Evolutionary conservation across 148 eudicot genomes (phyloP), one percentile per base, ranked within the genome.

Genomic region (Drosera capensis): DNA sequence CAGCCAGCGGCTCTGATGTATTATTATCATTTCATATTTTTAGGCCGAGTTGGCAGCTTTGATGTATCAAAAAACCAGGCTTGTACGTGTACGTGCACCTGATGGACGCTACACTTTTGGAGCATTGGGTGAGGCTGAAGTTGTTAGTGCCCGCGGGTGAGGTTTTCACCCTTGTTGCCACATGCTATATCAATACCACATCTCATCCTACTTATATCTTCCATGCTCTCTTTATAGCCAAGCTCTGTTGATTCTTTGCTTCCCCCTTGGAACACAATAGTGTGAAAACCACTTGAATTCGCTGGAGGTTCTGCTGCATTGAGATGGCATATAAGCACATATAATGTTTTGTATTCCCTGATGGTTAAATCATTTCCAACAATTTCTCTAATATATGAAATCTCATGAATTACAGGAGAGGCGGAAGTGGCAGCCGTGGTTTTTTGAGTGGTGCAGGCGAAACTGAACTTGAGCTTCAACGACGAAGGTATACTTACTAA

Each of bases 391-490:
- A n/a, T n/a, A n/a, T n/a, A n/a, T n/a, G n/a, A n/a, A n/a, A n/a
- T n/a, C n/a, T n/a, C n/a, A n/a, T n/a, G n/a, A 23, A 48, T 55
- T 67, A 38, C 81, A 88, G 97, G 97, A 83, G 93, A 78, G 97
- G 95, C 72, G 97, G 95, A 60, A 75, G 97, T 53, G 90, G 93
- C 21, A 95, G 97, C 14, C 77, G 71, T 43, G 97, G 97, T 49
- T 88, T 84, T 46, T 75, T 84, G 41, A 78, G 97, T 63, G 95
- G 97, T 68, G 97, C 97, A 66, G 97, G 97, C 55, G 97, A 88
- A 71, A 80, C 97, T 49, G 97, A 88, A 64, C 86, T 88, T 50
- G 82, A 88, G 71, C 90, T 88, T 58, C 97, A 88, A 59, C 74
- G 97, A 20, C 72, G 95, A 78, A 88, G 97, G 97, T 88, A 35